phyloP scores from a whole-genome alignment of 106 monocot species.

The Narthecium ossifragum region DNA sequence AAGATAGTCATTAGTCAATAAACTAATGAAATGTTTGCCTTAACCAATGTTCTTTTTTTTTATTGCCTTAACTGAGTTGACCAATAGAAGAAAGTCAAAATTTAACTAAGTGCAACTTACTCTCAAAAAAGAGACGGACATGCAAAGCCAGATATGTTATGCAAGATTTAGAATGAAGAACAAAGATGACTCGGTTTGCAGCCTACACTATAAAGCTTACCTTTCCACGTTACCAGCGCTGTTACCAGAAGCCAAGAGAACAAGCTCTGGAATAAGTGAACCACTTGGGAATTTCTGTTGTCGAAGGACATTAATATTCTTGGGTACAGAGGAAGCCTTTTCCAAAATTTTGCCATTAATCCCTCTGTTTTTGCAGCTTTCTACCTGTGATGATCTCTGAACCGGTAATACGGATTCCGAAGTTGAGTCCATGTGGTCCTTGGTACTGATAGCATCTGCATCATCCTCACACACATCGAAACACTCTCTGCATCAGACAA shows the following conservation, averaged over 20 bases:
- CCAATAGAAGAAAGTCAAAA: too few relatives aligned
- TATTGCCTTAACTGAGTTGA: too few relatives aligned
- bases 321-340: slow-evolving; percentile 30
- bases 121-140: too few relatives aligned
- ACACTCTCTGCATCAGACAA: slow-evolving; percentile 43
- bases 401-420: slow-evolving; percentile 12
- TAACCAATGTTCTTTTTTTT: too few relatives aligned
- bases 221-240: slow-evolving; percentile 35
- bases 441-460: slow-evolving; percentile 25
- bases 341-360: slow-evolving; percentile 32
- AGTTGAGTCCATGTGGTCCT: slow-evolving; percentile 18
- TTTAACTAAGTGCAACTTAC: too few relatives aligned
- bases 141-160: too few relatives aligned
- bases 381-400: slow-evolving; percentile 22
- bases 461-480: slow-evolving; percentile 92
- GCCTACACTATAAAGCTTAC: slow-evolving; percentile 23
- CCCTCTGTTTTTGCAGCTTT: slow-evolving; percentile 15
- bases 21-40: too few relatives aligned
- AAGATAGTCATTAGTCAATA: too few relatives aligned
- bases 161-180: too few relatives aligned
- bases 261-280: slow-evolving; percentile 59
- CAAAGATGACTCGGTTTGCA: too few relatives aligned
- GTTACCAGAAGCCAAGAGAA: slow-evolving; percentile 33
- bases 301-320: slow-evolving; percentile 29
- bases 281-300: slow-evolving; percentile 47